phyloP scores from a whole-genome alignment of 352 stramenopile species.

The Phytophthora gonapodyides region DNA sequence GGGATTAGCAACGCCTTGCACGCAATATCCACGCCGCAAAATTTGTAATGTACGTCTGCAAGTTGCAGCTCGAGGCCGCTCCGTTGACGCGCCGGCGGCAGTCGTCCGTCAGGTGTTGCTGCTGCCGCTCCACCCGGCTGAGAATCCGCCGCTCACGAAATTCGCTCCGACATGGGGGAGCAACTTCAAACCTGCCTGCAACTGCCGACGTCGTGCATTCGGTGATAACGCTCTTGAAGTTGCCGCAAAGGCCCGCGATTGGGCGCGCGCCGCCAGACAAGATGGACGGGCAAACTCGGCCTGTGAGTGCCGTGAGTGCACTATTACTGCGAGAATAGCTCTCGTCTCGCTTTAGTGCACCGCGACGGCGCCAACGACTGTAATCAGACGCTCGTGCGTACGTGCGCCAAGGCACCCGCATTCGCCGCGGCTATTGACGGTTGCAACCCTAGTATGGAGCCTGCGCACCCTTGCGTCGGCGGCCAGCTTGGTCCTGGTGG shows the following conservation, averaged over 20 bases:
- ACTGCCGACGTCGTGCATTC: slow-evolving; percentile 13
- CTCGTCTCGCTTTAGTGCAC: too few relatives aligned
- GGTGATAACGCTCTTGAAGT: slow-evolving; percentile 16
- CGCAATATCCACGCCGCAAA: slow-evolving; percentile 37
- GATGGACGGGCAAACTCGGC: slow-evolving; percentile 16
- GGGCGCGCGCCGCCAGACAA: slow-evolving; percentile 13
- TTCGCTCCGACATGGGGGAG: background rate
- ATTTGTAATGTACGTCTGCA: slow-evolving; percentile 30
- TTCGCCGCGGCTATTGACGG: slow-evolving; percentile 15
- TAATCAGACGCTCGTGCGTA: slow-evolving; percentile 30
- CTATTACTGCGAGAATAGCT: slow-evolving; percentile 16
- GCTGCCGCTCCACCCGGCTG: slow-evolving; percentile 6
- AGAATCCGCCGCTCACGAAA: slow-evolving; percentile 15
- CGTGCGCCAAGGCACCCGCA: slow-evolving; percentile 23
- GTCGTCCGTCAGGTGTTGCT: background rate
- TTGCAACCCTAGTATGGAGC: slow-evolving; percentile 21
- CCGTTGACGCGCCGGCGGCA: slow-evolving; percentile 6
- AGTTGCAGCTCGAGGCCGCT: slow-evolving; percentile 13
- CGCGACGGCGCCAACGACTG: background rate
- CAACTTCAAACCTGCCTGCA: slow-evolving; percentile 29
- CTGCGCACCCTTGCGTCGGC: slow-evolving; percentile 12
- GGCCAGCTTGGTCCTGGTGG: background rate
- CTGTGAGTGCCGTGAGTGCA: slow-evolving; percentile 7
- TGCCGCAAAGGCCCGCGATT: background rate
- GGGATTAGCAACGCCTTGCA: slow-evolving; percentile 33